These are phyloP conservation scores for Gyrodon lividus DNA, from an alignment of 768 basidiomycete species.

Conservation along the genomic window DNA sequence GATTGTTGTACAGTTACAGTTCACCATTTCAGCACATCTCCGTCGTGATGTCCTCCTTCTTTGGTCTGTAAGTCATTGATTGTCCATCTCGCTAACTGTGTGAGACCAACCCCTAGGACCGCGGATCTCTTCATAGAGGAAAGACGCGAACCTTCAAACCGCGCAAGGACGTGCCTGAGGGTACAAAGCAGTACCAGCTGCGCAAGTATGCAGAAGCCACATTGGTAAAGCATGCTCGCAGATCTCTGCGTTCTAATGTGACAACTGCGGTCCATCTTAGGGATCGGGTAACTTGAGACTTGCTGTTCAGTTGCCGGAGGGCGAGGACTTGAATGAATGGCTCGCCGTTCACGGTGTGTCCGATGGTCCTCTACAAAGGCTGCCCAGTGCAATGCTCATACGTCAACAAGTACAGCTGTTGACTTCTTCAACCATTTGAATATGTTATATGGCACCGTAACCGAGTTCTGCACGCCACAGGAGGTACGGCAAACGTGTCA, in stretches of 20 bases:
- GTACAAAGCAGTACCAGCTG: constrained; percentile 96
- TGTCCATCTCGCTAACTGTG: constrained; percentile 1
- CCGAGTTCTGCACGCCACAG: constrained; percentile 94
- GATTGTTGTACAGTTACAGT: no score
- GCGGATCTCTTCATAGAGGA: constrained; percentile 47
- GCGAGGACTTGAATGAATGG: constrained; percentile 98
- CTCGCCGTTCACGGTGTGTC: constrained; percentile 94
- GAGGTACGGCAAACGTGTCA: constrained; percentile 54
- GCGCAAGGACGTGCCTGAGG: constrained; percentile 90
- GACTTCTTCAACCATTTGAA: constrained; percentile 99
- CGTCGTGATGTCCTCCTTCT: constrained; percentile 76
- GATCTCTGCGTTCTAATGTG: constrained; percentile 12
- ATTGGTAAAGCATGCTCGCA: constrained; percentile 45
- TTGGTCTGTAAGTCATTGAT: constrained; percentile 64
- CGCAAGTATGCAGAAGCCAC: constrained; percentile 98
- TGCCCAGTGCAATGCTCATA: neutral
- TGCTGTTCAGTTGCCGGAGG: constrained; percentile 93
- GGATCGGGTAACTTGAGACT: constrained; percentile 93
- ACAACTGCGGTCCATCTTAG: constrained; percentile 37
- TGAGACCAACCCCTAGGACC: constrained; percentile 13
- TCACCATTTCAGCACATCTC: no score
- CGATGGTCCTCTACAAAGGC: neutral
- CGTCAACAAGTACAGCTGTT: constrained; percentile 60
- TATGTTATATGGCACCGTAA: constrained; percentile 98
- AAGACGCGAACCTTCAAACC: constrained; percentile 97